phyloP scores from a whole-genome alignment of 2,329 filamentous ascomycete genomes.

The Diaporthe longicolla region DNA sequence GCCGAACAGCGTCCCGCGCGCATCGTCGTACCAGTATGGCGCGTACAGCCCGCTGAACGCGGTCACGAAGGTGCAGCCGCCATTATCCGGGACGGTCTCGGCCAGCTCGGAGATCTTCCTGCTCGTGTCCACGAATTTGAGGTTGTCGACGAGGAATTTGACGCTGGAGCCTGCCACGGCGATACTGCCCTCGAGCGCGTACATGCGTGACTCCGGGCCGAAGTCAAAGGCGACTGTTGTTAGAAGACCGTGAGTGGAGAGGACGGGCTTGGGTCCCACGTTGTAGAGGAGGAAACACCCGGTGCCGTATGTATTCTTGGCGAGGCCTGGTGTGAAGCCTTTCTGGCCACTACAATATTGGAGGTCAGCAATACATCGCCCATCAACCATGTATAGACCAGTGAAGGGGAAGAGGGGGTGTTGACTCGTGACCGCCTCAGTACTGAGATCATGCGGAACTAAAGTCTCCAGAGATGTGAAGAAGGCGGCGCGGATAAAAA shows the following conservation, averaged over 20 bases:
- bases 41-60: conserved; percentile 93
- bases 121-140: conserved; percentile 69
- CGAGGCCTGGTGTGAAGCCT: conserved; percentile 84
- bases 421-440: neutral
- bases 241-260: conserved; percentile 85
- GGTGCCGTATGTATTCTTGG: conserved; percentile 93
- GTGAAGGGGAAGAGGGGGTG: too few species aligned
- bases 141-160: conserved; percentile 78
- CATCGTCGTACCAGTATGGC: conserved; percentile 95
- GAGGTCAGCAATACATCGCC: neutral
- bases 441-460: too few species aligned
- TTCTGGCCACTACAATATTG: conserved; percentile 71
- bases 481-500: too few species aligned
- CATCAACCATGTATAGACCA: too few species aligned
- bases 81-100: conserved; percentile 75
- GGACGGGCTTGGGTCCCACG: conserved; percentile 85
- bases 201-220: conserved; percentile 74
- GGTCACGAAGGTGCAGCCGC: conserved; percentile 88
- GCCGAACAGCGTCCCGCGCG: conserved; percentile 88
- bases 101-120: conserved; percentile 66
- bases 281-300: conserved; percentile 93
- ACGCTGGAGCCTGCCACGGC: conserved; percentile 86
- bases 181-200: conserved; percentile 87
- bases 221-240: conserved; percentile 92
- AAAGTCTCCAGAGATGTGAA: neutral